Evolutionary conservation across 164 flowering plant species (phyloP).

Genomic region (Pachysandra terminalis): DNA sequence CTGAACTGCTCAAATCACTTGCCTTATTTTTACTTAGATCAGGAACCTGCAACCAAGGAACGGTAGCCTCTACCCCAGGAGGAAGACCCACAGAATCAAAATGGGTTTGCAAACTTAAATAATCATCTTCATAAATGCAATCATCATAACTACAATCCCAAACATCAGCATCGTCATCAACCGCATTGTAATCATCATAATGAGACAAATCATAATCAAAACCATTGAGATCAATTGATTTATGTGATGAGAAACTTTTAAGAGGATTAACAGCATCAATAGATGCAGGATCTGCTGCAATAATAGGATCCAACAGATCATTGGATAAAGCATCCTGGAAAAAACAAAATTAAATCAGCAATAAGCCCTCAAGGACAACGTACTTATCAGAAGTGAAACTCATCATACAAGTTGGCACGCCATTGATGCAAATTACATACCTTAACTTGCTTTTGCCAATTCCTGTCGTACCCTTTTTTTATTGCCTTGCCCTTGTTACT

Average conservation of each 20-base stretch:
- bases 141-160: not conserved
- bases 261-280: constrained; percentile 6
- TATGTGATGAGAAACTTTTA: not conserved
- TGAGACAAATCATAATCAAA: not conserved
- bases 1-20: not conserved
- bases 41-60: constrained; percentile 17
- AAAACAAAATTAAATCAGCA: not conserved
- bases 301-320: constrained; percentile 2
- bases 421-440: not conserved
- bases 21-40: constrained; percentile 3
- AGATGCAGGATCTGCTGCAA: not conserved
- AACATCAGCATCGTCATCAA: constrained; percentile 4
- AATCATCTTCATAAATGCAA: not conserved
- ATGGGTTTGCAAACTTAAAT: constrained; percentile 21
- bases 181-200: constrained; percentile 3
- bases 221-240: not conserved
- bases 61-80: constrained; percentile 18
- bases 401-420: not conserved
- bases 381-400: not conserved
- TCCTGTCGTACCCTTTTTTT: not conserved
- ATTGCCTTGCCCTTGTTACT: constrained; percentile 39
- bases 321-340: constrained; percentile 12
- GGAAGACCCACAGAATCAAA: constrained; percentile 24
- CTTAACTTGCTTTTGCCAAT: constrained; percentile 6
- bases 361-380: not conserved